A percentile compares a stretch with the other conserved stretches of the same genome.
These are phyloP conservation scores for Cyberlindnera mycetangii DNA, from an alignment of 805 yeast genomes.

Conservation along the genomic window DNA sequence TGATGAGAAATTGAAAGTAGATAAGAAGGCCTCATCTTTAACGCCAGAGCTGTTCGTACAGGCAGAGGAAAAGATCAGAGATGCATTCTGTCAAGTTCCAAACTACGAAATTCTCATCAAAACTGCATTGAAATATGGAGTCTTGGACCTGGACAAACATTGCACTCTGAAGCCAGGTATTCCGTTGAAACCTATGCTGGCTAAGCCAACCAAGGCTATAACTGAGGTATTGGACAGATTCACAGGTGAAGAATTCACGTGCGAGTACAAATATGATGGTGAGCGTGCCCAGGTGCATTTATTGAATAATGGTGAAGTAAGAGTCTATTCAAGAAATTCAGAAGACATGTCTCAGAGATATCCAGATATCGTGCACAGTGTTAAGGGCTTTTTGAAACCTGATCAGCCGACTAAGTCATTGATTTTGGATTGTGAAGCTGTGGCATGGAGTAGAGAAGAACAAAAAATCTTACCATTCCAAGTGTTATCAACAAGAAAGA, in stretches of 20 bases:
- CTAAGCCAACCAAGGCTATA: constrained; percentile 93
- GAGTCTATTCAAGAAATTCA: constrained; percentile 88
- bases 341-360: constrained; percentile 96
- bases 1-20: constrained; percentile 46
- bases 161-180: constrained; percentile 86
- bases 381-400: constrained; percentile 52
- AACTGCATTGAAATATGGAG: constrained; percentile 64
- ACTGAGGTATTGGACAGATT: constrained; percentile 90
- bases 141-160: constrained; percentile 58
- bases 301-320: constrained; percentile 58
- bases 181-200: constrained; percentile 96
- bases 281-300: constrained; percentile 95
- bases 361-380: constrained; percentile 79
- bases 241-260: constrained; percentile 80
- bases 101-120: constrained; percentile 79
- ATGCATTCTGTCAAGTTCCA: constrained; percentile 87
- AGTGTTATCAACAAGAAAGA: constrained; percentile 85
- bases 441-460: constrained; percentile 86
- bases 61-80: constrained; percentile 79
- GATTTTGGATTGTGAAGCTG: constrained; percentile 94
- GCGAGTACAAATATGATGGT: constrained; percentile 97
- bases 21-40: constrained; percentile 22
- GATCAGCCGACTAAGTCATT: constrained; percentile 45
- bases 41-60: constrained; percentile 44
- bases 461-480: constrained; percentile 91